Percentiles rank a stretch among this genome's conserved stretches.
Evolutionary conservation across 2,329 filamentous ascomycete genomes (phyloP).

Genomic region (Aspergillus cejpii): DNA sequence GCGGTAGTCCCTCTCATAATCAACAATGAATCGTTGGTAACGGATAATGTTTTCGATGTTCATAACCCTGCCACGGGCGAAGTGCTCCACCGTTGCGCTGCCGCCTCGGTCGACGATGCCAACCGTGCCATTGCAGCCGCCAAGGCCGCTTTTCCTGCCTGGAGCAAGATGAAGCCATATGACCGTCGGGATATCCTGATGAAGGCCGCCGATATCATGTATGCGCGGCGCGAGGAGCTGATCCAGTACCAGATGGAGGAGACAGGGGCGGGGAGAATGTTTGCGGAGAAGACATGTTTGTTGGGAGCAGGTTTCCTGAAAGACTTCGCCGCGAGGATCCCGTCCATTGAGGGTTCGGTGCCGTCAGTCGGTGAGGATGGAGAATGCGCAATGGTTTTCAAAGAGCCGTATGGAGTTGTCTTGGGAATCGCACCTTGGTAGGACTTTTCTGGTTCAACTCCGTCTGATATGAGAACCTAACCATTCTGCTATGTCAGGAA

Average conservation of each 20-base stretch:
- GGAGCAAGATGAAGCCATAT: slow-evolving; percentile 57
- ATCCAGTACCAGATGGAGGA: slow-evolving; percentile 53
- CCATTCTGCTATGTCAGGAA: slow-evolving; percentile 39
- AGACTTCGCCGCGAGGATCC: slow-evolving; percentile 48
- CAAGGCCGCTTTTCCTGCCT: slow-evolving; percentile 60
- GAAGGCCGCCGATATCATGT: slow-evolving; percentile 36
- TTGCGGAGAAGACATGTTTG: slow-evolving; percentile 33
- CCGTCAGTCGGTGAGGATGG: slow-evolving; percentile 46
- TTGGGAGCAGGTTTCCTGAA: slow-evolving; percentile 37
- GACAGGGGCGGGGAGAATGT: slow-evolving; percentile 45
- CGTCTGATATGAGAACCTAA: neutral
- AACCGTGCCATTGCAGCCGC: slow-evolving; percentile 55
- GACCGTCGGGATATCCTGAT: slow-evolving; percentile 61
- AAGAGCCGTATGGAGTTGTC: slow-evolving; percentile 73
- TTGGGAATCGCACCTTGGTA: slow-evolving; percentile 77
- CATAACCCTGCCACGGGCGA: slow-evolving; percentile 50
- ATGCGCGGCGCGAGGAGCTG: slow-evolving; percentile 56
- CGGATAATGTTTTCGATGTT: slow-evolving; percentile 44
- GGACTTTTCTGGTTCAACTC: slow-evolving; percentile 8
- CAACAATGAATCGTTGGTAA: slow-evolving; percentile 39
- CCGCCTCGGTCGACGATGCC: slow-evolving; percentile 52
- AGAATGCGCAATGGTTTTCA: slow-evolving; percentile 58
- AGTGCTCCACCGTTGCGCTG: slow-evolving; percentile 50
- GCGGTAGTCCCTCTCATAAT: slow-evolving; percentile 38
- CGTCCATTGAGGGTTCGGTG: slow-evolving; percentile 45